Conservation (phyloP, 805 yeast genomes). For the Metschnikowia koreensis region DNA sequence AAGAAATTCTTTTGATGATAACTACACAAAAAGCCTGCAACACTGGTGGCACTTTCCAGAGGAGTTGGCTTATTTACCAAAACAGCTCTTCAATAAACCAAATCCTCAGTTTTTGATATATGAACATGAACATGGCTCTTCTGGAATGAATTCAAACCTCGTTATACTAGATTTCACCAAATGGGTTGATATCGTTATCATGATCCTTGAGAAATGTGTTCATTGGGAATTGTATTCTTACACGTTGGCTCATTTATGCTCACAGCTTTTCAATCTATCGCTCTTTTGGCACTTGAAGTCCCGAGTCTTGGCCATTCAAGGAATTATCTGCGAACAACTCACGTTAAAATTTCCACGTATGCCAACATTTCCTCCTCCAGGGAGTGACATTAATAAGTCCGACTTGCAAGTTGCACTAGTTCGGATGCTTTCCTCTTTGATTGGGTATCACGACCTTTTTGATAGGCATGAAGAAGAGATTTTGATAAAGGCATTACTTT, state of each 20-base stretch:
- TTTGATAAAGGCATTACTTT: slow-evolving; percentile 55
- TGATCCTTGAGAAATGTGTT: slow-evolving; percentile 50
- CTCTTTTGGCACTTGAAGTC: slow-evolving; percentile 46
- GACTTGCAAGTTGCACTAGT: slow-evolving; percentile 67
- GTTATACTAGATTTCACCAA: slow-evolving; percentile 41
- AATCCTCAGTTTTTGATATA: slow-evolving; percentile 17
- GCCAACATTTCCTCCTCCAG: slow-evolving; percentile 33
- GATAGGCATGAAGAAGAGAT: slow-evolving; percentile 60
- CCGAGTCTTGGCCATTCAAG: slow-evolving; percentile 41
- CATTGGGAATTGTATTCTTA: slow-evolving; percentile 74
- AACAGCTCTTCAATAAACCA: slow-evolving; percentile 40
- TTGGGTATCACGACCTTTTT: slow-evolving; percentile 57
- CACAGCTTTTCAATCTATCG: slow-evolving; percentile 60
- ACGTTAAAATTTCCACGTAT: slow-evolving; percentile 44
- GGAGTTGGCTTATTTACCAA: slow-evolving; percentile 46
- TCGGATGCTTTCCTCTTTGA: slow-evolving; percentile 57
- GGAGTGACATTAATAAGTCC: slow-evolving; percentile 44
- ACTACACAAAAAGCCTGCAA: slow-evolving; percentile 9
- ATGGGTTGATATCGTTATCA: slow-evolving; percentile 52
- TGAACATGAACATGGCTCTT: background rate
- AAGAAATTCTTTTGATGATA: slow-evolving; percentile 38
- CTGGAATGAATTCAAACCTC: background rate
- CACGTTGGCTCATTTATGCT: slow-evolving; percentile 64
- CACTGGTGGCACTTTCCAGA: slow-evolving; percentile 65
- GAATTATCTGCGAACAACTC: slow-evolving; percentile 58